A percentile compares a stretch with the other conserved stretches of the same genome.
phyloP scores from a whole-genome alignment of 176 grass and related monocot genomes.

The Aegilops bicornis region DNA sequence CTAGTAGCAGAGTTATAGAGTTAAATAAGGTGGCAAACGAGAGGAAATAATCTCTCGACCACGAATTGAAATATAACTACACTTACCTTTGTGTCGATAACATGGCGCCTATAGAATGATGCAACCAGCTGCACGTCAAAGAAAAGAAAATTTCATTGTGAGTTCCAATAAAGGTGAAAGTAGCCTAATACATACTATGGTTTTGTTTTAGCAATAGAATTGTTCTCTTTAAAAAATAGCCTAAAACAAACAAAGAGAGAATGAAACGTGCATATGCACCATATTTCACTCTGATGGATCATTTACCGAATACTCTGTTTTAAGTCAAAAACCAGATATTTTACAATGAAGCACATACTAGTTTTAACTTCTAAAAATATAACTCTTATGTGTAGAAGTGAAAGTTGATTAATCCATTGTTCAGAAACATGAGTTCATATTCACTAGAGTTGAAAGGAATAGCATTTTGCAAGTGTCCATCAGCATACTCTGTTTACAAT shows the following conservation, averaged over 20 bases:
- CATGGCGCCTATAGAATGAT: slow-evolving; percentile 77
- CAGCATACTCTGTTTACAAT: too few species aligned
- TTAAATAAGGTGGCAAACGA: neutral
- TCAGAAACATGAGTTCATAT: neutral
- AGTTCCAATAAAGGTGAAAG: neutral
- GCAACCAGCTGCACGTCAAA: slow-evolving; percentile 59
- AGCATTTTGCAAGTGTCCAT: neutral
- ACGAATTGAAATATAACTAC: neutral
- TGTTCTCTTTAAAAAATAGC: too few species aligned
- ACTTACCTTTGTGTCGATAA: slow-evolving; percentile 83
- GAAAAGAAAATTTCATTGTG: slow-evolving; percentile 12
- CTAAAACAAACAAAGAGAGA: too few species aligned
- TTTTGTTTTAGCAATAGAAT: neutral
- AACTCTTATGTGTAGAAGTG: neutral
- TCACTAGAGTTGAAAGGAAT: neutral
- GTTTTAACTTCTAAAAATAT: too few species aligned
- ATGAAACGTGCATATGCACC: too few species aligned
- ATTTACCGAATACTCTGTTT: too few species aligned
- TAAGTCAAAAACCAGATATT: too few species aligned
- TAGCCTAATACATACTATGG: neutral
- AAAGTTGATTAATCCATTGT: neutral
- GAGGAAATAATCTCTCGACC: neutral
- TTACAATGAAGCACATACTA: too few species aligned
- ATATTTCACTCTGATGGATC: too few species aligned
- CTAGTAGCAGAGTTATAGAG: neutral